Evolutionary conservation across 2,329 filamentous ascomycete species (phyloP).

Genomic region (Colletotrichum somersetense): DNA sequence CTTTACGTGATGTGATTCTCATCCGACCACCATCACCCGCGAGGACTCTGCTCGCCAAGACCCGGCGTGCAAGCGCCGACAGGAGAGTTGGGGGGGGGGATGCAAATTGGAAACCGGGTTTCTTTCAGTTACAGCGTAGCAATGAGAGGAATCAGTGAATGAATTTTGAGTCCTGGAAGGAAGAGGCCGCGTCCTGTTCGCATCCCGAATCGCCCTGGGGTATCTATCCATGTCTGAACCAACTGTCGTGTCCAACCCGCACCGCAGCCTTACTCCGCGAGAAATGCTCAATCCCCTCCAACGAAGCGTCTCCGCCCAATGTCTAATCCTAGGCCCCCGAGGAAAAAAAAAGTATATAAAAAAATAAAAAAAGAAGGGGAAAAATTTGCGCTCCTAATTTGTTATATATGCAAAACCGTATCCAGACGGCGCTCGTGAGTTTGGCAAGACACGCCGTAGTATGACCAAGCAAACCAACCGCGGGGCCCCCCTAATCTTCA

Average conservation of each 20-base stretch:
- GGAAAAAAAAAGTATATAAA: too few species aligned
- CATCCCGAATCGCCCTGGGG: background rate
- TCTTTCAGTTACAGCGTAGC: background rate
- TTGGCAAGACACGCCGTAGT: background rate
- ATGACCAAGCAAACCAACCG: background rate
- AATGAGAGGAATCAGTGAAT: slow-evolving; percentile 4
- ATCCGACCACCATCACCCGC: background rate
- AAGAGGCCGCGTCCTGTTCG: background rate
- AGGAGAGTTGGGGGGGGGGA: background rate
- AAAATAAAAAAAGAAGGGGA: too few species aligned
- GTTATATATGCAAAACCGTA: background rate
- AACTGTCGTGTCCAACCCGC: background rate
- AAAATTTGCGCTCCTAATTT: background rate
- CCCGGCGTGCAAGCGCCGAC: background rate
- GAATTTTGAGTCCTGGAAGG: background rate
- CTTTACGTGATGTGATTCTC: slow-evolving; percentile 36
- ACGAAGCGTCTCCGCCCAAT: background rate
- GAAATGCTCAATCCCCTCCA: background rate
- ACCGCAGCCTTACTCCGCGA: background rate
- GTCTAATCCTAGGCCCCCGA: background rate
- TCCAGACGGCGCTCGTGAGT: background rate
- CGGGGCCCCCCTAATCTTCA: slow-evolving; percentile 12
- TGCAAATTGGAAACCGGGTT: slow-evolving; percentile 1
- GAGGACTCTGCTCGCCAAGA: background rate
- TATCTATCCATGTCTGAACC: slow-evolving; percentile 7